phyloP scores from a whole-genome alignment of 257 asterid species.

The Plantago elongata region DNA sequence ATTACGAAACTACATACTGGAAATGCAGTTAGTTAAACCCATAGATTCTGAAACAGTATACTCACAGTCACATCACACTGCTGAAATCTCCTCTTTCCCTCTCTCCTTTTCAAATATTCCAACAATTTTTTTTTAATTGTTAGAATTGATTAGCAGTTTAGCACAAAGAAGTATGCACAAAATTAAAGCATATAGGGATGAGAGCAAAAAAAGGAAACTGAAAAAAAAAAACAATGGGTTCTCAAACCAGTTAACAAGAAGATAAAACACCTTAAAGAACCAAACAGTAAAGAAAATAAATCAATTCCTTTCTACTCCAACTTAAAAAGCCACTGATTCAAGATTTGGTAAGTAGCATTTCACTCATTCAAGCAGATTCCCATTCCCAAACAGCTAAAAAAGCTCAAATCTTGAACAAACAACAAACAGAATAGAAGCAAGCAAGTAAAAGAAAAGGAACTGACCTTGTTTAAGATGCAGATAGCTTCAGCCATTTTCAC shows the following conservation, averaged over 20 bases:
- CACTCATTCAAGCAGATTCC: conserved; percentile 7
- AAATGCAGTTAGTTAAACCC: too few species aligned
- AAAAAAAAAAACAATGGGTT: neutral
- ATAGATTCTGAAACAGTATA: too few species aligned
- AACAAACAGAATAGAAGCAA: neutral
- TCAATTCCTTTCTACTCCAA: neutral
- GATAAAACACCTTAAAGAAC: neutral
- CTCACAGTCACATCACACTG: too few species aligned
- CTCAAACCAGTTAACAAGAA: conserved; percentile 1
- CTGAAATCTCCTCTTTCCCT: too few species aligned
- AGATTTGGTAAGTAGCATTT: conserved; percentile 6
- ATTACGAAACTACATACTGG: too few species aligned
- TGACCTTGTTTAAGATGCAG: conserved; percentile 70
- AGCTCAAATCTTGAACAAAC: conserved; percentile 5
- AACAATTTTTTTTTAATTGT: too few species aligned
- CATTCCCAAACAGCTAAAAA: conserved; percentile 12
- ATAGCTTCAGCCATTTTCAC: conserved; percentile 67
- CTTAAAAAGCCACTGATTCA: neutral
- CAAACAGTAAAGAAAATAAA: neutral
- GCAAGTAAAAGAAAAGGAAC: conserved; percentile 10
- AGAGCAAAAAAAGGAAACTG: neutral
- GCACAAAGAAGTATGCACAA: too few species aligned
- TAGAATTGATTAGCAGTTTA: too few species aligned
- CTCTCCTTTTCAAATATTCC: too few species aligned
- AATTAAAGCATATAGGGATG: neutral